Evolutionary conservation across 495 filamentous ascomycete species (phyloP), one percentile per base, ranked within the genome.

Genomic region (Hypoxylon trugodes): DNA sequence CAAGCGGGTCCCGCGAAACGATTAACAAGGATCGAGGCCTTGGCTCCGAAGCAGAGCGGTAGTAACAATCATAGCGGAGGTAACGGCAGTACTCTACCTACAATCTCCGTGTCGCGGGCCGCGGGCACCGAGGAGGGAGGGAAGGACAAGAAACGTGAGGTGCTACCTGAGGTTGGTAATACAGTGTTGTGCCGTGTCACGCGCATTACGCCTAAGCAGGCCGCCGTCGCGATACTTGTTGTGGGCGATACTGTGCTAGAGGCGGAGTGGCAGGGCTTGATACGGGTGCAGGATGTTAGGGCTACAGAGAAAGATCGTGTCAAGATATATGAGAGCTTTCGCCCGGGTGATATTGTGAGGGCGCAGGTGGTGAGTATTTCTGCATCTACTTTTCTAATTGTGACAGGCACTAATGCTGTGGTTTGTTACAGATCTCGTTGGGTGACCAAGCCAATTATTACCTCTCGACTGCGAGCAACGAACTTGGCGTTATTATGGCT

Each of bases 381-480:
- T 37, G 24, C 26, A 32, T 22, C 19, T 6, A 26, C 21, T 7
- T 3, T 2, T 19, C 15, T 8, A 4, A 3, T 4, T 7, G 43
- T n/a, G n/a, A n/a, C n/a, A n/a, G n/a, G n/a, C n/a, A n/a, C 24
- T 40, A 26, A 55, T 37, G 8, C 21, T 28, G 26, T 9, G 8
- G 26, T 25, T 9, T 43, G 8, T 16, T 7, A 8, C 43, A 89
- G 87, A 93, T 96, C 47, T 94, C 90, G 6, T 76, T 98, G 2
- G 95, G 95, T 16, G 95, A 98, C 76, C 92, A 97, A 76, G 86
- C 87, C 38, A 96, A 90, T 68, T 98, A 97, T 74, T 98, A 97
- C 75, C 79, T 96, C 12, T 89, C 86, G 28, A 98, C 95, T 5
- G 91, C 92, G 46, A 83, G 83, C 58, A 97, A 98, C 76, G 89